Evolutionary conservation across 192 early-diverging fungal genomes (phyloP).

Genomic region (Obelidium mucronatum): DNA sequence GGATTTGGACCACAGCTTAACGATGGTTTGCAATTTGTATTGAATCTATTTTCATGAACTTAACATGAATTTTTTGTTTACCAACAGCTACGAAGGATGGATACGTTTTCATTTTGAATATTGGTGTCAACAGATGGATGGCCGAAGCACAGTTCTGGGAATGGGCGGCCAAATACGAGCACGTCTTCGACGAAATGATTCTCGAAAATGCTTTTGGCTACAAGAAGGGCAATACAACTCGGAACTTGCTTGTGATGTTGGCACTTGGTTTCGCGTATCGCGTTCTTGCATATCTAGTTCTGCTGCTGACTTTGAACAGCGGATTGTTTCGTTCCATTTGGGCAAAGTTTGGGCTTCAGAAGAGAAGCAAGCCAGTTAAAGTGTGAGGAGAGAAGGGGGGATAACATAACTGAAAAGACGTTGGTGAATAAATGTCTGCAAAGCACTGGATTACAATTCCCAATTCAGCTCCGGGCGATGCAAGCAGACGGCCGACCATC

Average conservation of each 20-base stretch:
- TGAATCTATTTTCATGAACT: no score
- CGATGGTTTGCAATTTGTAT: no score
- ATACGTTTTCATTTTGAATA: constrained; percentile 37
- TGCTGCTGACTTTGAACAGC: constrained; percentile 34
- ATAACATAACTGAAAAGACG: no score
- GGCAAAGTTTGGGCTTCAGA: no score
- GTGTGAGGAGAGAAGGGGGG: no score
- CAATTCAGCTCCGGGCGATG: background rate
- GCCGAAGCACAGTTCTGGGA: constrained; percentile 38
- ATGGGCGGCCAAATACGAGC: constrained; percentile 29
- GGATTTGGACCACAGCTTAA: constrained; percentile 41
- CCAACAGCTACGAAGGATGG: constrained; percentile 31
- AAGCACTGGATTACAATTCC: constrained; percentile 1
- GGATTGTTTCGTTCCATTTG: background rate
- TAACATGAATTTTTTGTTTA: no score
- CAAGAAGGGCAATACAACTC: constrained; percentile 26
- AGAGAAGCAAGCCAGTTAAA: no score
- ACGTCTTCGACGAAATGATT: background rate
- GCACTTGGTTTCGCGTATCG: constrained; percentile 40
- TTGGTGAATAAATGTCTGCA: background rate
- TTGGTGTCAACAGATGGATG: constrained; percentile 43
- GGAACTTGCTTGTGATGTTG: constrained; percentile 47
- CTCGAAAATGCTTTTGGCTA: constrained; percentile 31
- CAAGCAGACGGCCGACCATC: constrained; percentile 57
- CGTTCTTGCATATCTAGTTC: constrained; percentile 44